A percentile compares a stretch with the other conserved stretches of the same genome.
Evolutionary conservation across 1,284 basidiomycete genomes (phyloP).

Genomic region (Flammula alnicola): DNA sequence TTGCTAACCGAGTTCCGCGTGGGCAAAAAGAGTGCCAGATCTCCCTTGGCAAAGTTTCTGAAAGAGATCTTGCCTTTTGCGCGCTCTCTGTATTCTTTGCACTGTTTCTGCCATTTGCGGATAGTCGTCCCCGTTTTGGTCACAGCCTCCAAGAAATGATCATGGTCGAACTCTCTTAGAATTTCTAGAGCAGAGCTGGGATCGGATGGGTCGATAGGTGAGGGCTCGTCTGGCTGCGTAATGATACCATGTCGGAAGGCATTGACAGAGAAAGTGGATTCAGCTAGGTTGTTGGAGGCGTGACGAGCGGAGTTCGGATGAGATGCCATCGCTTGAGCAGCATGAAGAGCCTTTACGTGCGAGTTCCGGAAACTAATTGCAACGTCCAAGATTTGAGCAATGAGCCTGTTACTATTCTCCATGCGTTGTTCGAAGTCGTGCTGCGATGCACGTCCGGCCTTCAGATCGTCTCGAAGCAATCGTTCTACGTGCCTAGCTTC

Average conservation of each 20-base stretch:
- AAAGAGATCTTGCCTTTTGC: conserved; percentile 94
- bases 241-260: conserved; percentile 53
- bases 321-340: conserved; percentile 62
- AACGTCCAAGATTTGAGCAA: conserved; percentile 76
- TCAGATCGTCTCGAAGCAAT: conserved; percentile 65
- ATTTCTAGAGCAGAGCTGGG: conserved; percentile 69
- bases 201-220: conserved; percentile 76
- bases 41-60: conserved; percentile 90
- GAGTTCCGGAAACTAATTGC: conserved; percentile 75
- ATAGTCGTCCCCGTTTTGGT: conserved; percentile 83
- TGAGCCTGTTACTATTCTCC: conserved; percentile 61
- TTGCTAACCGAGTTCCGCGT: conserved; percentile 92
- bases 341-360: conserved; percentile 68
- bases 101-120: conserved; percentile 96
- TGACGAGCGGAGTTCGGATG: conserved; percentile 57
- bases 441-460: conserved; percentile 61
- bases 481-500: conserved; percentile 66
- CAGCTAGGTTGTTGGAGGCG: conserved; percentile 41
- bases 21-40: conserved; percentile 93
- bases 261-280: conserved; percentile 48
- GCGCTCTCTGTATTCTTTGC: conserved; percentile 90
- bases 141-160: conserved; percentile 82
- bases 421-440: conserved; percentile 68
- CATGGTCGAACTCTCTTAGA: conserved; percentile 78
- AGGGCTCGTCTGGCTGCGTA: conserved; percentile 63